Evolutionary conservation across 2,329 filamentous ascomycete species (phyloP).

Genomic region (Apiospora rasikravindrae): DNA sequence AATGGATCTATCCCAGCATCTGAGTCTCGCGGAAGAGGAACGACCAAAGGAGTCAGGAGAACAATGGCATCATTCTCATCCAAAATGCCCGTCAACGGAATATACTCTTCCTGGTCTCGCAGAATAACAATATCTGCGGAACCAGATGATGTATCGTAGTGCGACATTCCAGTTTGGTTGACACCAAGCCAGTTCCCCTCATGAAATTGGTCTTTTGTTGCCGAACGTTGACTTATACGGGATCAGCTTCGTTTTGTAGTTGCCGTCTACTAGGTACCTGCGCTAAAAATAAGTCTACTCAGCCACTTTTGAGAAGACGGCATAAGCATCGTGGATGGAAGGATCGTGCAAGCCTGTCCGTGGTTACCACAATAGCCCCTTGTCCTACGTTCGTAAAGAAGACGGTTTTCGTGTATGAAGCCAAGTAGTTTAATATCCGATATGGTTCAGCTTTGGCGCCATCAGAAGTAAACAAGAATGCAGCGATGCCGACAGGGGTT

Average conservation of each 20-base stretch:
- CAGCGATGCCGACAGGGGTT: conserved; percentile 6
- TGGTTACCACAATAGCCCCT: conserved; percentile 5
- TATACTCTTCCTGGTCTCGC: conserved; percentile 34
- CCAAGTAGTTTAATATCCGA: background rate
- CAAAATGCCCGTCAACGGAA: conserved; percentile 54
- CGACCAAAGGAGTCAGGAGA: conserved; percentile 63
- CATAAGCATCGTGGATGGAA: conserved; percentile 11
- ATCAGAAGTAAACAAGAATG: conserved; percentile 8
- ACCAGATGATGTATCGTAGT: conserved; percentile 4
- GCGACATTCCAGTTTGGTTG: conserved; percentile 14
- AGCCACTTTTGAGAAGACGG: background rate
- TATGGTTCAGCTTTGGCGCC: conserved; percentile 1
- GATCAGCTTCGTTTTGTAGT: conserved; percentile 10
- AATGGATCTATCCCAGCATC: conserved; percentile 68
- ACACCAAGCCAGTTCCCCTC: background rate
- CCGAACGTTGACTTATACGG: conserved; percentile 1
- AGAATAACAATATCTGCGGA: conserved; percentile 7
- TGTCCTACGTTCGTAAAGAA: conserved; percentile 2
- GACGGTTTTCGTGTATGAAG: background rate
- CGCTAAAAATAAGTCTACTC: conserved; percentile 7
- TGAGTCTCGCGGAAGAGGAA: conserved; percentile 48
- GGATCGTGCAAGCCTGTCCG: background rate
- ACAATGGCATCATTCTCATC: conserved; percentile 60
- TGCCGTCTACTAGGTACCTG: background rate
- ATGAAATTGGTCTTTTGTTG: background rate